Conservation (phyloP, 176 grass and related monocot species). For the Oryza brachyantha region DNA sequence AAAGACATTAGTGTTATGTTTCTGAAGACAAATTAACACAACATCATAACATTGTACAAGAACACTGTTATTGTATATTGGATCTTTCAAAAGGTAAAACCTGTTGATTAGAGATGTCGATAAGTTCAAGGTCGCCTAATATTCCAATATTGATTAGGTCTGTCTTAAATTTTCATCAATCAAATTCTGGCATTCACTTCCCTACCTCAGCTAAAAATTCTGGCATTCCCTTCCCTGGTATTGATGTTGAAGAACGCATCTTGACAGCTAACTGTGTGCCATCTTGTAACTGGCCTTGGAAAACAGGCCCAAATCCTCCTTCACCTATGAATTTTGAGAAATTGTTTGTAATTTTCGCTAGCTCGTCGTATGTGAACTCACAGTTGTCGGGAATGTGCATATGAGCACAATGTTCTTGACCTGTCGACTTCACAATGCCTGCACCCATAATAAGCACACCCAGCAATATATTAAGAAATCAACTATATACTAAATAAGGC, state of each 20-base stretch:
- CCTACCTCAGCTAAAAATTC: slow-evolving; percentile 47
- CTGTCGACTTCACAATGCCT: not conserved
- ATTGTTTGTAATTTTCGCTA: slow-evolving; percentile 34
- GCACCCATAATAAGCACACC: not conserved
- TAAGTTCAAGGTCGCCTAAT: not conserved
- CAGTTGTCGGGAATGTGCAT: not conserved
- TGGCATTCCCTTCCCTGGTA: not conserved
- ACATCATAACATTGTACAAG: too few relatives aligned
- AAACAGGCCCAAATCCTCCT: slow-evolving; percentile 46
- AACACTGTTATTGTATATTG: too few relatives aligned
- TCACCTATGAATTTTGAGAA: slow-evolving; percentile 27
- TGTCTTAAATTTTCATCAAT: not conserved
- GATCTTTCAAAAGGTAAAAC: not conserved
- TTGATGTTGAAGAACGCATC: slow-evolving; percentile 9
- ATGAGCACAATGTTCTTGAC: not conserved
- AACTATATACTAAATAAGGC: not conserved
- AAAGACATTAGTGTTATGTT: too few relatives aligned
- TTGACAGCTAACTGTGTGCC: slow-evolving; percentile 43
- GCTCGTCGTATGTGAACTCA: slow-evolving; percentile 31
- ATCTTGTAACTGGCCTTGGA: slow-evolving; percentile 32
- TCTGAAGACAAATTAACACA: too few relatives aligned
- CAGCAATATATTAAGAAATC: not conserved
- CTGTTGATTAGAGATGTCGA: not conserved
- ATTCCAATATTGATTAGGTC: not conserved
- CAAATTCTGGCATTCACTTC: slow-evolving; percentile 1